These are phyloP conservation scores for Miscanthus sacchariflorus DNA, from an alignment of 202 grass and related monocot species.

Conservation along the genomic window DNA sequence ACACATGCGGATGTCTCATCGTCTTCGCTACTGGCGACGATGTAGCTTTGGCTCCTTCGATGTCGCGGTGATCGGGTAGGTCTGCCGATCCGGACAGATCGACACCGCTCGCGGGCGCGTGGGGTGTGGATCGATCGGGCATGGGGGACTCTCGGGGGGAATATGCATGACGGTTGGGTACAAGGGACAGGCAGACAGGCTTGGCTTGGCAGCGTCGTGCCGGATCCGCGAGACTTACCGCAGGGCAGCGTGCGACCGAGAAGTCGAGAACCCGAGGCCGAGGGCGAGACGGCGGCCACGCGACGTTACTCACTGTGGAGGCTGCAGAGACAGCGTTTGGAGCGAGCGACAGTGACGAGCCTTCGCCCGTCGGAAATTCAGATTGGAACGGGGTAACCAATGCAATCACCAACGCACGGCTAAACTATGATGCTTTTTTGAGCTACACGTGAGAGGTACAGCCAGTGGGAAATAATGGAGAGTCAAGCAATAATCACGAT, in stretches of 20 bases:
- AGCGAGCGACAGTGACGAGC: background rate
- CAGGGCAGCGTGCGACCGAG: background rate
- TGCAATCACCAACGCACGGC: background rate
- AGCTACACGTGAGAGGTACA: background rate
- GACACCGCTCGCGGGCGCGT: too few species aligned
- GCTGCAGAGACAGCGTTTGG: background rate
- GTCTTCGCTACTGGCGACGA: background rate
- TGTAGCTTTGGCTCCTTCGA: background rate
- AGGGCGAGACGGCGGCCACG: background rate
- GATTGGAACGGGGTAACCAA: background rate
- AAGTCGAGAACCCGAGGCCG: background rate
- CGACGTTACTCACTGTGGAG: background rate
- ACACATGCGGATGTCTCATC: background rate
- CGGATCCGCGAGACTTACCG: background rate
- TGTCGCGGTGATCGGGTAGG: background rate
- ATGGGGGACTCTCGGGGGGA: background rate
- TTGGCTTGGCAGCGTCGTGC: conserved; percentile 11
- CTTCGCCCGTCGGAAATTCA: background rate
- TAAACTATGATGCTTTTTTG: background rate
- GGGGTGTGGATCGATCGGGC: background rate
- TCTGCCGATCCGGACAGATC: background rate
- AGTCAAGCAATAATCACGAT: background rate
- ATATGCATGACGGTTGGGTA: background rate
- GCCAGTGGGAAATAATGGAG: background rate
- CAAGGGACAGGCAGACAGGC: background rate